Percentiles rank a stretch among this genome's conserved stretches.
These are phyloP conservation scores for Penicillium griseofulvum DNA, from an alignment of 2,329 filamentous ascomycete genomes.

Conservation along the genomic window DNA sequence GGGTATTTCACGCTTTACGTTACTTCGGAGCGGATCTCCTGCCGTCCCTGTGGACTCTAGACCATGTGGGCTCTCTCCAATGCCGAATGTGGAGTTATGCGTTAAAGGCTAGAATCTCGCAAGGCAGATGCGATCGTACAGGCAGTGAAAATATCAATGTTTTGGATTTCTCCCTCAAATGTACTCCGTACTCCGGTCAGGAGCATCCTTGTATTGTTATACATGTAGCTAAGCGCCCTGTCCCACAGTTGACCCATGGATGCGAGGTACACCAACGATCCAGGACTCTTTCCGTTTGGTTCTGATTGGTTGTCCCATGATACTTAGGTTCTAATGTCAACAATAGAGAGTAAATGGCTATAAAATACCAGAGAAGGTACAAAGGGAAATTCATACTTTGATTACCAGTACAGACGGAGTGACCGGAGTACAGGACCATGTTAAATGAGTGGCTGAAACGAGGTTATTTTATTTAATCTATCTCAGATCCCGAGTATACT, in stretches of 20 bases:
- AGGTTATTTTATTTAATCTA: constrained; percentile 15
- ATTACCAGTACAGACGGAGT: too few species aligned
- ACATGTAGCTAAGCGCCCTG: neutral
- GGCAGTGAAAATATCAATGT: neutral
- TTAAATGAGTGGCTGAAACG: constrained; percentile 15
- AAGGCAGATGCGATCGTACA: neutral
- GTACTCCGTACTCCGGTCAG: too few species aligned
- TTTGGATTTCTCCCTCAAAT: neutral
- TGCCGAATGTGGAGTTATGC: neutral
- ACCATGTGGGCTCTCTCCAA: neutral
- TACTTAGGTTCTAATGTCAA: too few species aligned
- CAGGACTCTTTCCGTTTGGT: neutral
- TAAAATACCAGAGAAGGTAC: too few species aligned
- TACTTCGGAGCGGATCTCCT: neutral
- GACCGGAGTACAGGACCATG: too few species aligned
- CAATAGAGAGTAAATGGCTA: too few species aligned
- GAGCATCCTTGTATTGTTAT: too few species aligned
- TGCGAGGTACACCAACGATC: neutral
- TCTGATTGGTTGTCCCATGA: neutral
- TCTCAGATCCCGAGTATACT: constrained; percentile 9
- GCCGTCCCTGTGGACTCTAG: neutral
- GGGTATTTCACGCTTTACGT: neutral
- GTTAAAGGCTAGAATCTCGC: neutral
- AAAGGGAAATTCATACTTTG: neutral
- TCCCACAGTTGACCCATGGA: neutral